phyloP scores from a whole-genome alignment of 345 rosid species.

The Salix viminalis region DNA sequence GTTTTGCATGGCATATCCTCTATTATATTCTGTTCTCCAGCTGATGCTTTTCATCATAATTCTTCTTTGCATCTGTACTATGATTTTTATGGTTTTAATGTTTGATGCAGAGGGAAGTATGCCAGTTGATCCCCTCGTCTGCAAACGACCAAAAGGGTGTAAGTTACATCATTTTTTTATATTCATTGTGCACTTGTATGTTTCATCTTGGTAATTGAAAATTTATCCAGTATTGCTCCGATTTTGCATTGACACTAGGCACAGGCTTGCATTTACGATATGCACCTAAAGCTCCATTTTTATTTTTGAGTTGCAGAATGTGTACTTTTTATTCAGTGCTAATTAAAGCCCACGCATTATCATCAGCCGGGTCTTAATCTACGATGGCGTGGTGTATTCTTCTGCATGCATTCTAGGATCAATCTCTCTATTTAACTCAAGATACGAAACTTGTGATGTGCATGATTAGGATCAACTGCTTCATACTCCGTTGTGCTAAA shows the following conservation, averaged over 20 bases:
- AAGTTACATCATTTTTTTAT: constrained; percentile 29
- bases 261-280: not conserved
- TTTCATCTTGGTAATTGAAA: not conserved
- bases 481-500: not conserved
- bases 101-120: constrained; percentile 85
- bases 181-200: too few species aligned
- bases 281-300: not conserved
- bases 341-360: not conserved
- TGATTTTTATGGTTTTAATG: constrained; percentile 3
- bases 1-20: too few species aligned
- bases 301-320: too few species aligned
- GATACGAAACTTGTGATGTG: not conserved
- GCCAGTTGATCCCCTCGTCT: constrained; percentile 71
- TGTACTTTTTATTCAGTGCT: not conserved
- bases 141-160: constrained; percentile 73
- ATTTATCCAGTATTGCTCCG: not conserved
- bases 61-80: not conserved
- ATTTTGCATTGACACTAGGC: constrained; percentile 1
- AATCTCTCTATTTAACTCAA: too few species aligned
- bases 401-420: not conserved
- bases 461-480: too few species aligned
- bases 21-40: not conserved
- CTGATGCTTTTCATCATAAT: not conserved
- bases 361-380: not conserved
- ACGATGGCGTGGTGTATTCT: not conserved